A percentile compares a stretch with the other conserved stretches of the same genome.
These are phyloP conservation scores for Yarrowia sp. DNA, from an alignment of 805 yeast genomes.

Conservation along the genomic window DNA sequence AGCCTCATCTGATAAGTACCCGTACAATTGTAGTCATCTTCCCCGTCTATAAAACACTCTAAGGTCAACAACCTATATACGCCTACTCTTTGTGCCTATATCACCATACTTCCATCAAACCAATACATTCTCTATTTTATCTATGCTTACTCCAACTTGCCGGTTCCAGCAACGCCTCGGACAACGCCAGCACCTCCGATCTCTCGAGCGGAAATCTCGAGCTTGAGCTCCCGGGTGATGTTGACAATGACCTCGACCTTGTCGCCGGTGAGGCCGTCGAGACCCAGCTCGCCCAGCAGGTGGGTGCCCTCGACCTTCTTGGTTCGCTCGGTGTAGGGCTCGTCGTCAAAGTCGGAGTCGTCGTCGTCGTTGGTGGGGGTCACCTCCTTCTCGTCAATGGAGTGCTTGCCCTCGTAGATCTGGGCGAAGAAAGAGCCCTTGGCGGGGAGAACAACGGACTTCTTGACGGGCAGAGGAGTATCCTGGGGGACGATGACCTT, in stretches of 20 bases:
- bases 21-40: too few species aligned
- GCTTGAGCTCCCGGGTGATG: conserved; percentile 68
- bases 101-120: not conserved
- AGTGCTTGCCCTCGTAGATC: conserved; percentile 84
- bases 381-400: conserved; percentile 64
- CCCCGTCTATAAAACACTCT: too few species aligned
- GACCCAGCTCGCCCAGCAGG: conserved; percentile 76
- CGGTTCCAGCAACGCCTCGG: conserved; percentile 44
- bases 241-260: conserved; percentile 70
- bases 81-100: not conserved
- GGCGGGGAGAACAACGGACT: conserved; percentile 67
- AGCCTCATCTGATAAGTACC: too few species aligned
- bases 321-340: conserved; percentile 85
- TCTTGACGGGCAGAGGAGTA: conserved; percentile 91
- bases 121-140: conserved; percentile 9
- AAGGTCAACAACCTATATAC: too few species aligned
- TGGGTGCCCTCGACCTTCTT: conserved; percentile 75
- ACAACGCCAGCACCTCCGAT: conserved; percentile 45
- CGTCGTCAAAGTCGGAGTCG: conserved; percentile 72
- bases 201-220: conserved; percentile 64
- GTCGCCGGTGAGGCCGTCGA: conserved; percentile 70
- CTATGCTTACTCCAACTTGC: conserved; percentile 35
- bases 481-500: conserved; percentile 77
- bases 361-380: conserved; percentile 61
- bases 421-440: conserved; percentile 70